Evolutionary conservation across 2,329 filamentous ascomycete genomes (phyloP).

Genomic region (Laburnicola sp.): DNA sequence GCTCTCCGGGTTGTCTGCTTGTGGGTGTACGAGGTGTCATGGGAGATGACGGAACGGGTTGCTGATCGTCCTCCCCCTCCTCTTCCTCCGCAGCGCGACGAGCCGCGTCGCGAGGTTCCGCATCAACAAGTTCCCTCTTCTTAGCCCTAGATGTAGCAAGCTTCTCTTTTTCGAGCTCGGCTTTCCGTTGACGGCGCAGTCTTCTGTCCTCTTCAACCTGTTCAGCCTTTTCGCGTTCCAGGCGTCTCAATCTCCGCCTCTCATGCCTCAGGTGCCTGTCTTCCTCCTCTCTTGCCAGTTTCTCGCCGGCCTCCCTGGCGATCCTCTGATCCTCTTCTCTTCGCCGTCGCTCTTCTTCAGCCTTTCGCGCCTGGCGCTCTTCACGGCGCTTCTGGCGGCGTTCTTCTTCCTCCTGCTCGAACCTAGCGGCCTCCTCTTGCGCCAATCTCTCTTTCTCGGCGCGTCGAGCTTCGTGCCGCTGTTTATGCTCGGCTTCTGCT

Average conservation of each 20-base stretch:
- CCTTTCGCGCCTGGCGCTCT: conserved; percentile 30
- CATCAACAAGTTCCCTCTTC: conserved; percentile 16
- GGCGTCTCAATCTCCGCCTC: conserved; percentile 21
- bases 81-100: conserved; percentile 34
- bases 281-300: conserved; percentile 29
- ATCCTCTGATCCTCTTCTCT: conserved; percentile 24
- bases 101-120: conserved; percentile 32
- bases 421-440: conserved; percentile 31
- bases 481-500: conserved; percentile 31
- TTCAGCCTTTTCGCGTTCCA: conserved; percentile 19
- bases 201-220: conserved; percentile 30
- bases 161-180: conserved; percentile 34
- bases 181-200: conserved; percentile 29
- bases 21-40: conserved; percentile 29
- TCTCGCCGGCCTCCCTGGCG: conserved; percentile 10
- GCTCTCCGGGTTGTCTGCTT: conserved; percentile 30
- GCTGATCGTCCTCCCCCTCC: too few species aligned
- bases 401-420: conserved; percentile 26
- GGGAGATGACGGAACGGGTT: conserved; percentile 20
- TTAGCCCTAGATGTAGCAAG: conserved; percentile 18
- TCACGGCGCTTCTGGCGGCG: conserved; percentile 32
- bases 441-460: conserved; percentile 32
- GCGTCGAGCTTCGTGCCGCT: conserved; percentile 34
- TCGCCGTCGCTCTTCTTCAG: conserved; percentile 27
- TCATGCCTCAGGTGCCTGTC: conserved; percentile 34